These are phyloP conservation scores for Saccharomyces hybrid DNA, from an alignment of 1,139 yeast species.

Conservation along the genomic window DNA sequence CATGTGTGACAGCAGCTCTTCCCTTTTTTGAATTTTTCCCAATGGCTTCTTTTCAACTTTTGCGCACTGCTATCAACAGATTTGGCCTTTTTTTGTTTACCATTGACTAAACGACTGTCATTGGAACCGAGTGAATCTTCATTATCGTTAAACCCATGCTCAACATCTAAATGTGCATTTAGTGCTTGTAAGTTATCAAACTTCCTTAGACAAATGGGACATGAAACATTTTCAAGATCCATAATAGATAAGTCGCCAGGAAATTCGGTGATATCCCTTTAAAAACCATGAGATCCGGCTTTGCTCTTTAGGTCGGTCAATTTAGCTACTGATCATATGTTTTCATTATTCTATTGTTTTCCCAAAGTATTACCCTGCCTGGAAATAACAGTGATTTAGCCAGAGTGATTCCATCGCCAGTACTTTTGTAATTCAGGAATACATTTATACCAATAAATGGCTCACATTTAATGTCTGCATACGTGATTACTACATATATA, in stretches of 20 bases:
- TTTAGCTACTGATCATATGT: not conserved
- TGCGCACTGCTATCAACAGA: not conserved
- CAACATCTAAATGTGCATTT: slow-evolving; percentile 66
- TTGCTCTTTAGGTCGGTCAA: not conserved
- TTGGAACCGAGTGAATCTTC: slow-evolving; percentile 3
- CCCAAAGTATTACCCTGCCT: not conserved
- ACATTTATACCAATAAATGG: not conserved
- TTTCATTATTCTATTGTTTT: not conserved
- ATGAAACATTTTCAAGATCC: slow-evolving; percentile 22
- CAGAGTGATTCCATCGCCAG: not conserved
- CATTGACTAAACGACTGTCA: not conserved
- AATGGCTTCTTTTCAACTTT: slow-evolving; percentile 47
- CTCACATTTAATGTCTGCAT: not conserved
- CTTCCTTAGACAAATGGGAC: slow-evolving; percentile 65
- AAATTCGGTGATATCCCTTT: not conserved
- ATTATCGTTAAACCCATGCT: slow-evolving; percentile 39
- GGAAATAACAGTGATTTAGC: not conserved
- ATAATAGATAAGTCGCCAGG: not conserved
- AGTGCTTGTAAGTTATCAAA: slow-evolving; percentile 53
- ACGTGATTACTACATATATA: not conserved
- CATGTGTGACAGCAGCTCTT: slow-evolving; percentile 38
- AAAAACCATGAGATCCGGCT: not conserved
- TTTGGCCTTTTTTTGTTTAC: slow-evolving; percentile 11
- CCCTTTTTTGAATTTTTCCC: slow-evolving; percentile 44
- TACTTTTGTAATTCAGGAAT: not conserved